These are phyloP conservation scores for Nicotiana tabacum DNA, from an alignment of 257 asterid genomes.

Conservation along the genomic window DNA sequence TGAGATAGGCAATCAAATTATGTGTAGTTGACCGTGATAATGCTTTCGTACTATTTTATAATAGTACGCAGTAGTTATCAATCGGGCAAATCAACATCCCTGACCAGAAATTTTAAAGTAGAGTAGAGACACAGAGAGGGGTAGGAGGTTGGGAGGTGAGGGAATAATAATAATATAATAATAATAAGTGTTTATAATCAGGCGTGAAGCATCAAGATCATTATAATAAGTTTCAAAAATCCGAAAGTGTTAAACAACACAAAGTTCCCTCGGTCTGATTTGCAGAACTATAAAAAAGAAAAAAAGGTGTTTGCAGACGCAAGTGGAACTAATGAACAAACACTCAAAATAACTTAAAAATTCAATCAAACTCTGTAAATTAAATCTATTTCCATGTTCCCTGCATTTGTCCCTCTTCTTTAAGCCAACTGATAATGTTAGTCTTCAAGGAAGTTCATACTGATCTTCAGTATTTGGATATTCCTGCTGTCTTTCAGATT, in stretches of 20 bases:
- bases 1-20: no score
- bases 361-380: neutral
- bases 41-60: no score
- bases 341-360: slow-evolving; percentile 9
- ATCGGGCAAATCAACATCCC: no score
- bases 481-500: slow-evolving; percentile 50
- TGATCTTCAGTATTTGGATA: slow-evolving; percentile 29
- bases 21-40: no score
- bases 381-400: neutral
- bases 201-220: neutral
- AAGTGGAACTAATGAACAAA: slow-evolving; percentile 15
- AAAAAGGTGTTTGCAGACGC: neutral
- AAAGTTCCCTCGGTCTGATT: slow-evolving; percentile 13
- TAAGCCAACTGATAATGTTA: neutral
- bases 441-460: slow-evolving; percentile 38
- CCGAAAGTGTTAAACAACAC: neutral
- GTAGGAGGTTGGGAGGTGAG: no score
- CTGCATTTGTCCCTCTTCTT: neutral
- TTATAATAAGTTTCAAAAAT: neutral
- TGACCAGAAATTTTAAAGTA: no score
- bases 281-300: neutral
- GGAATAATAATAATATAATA: neutral
- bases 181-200: neutral
- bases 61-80: no score
- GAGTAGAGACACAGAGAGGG: no score